phyloP scores from a whole-genome alignment of 176 grass and related monocot genomes.

The Neostapfia colusana region DNA sequence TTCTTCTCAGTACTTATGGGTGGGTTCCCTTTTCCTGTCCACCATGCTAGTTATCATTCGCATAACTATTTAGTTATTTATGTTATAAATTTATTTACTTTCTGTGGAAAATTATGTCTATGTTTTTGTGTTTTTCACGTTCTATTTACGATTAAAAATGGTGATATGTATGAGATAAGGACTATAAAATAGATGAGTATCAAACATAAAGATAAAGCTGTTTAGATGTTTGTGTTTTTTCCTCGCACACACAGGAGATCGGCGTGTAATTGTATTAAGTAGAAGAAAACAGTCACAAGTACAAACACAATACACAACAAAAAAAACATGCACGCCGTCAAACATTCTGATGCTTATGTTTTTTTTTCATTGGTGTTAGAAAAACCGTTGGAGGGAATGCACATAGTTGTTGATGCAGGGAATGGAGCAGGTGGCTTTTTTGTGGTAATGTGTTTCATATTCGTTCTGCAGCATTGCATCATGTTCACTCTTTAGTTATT shows the following conservation, averaged over 20 bases:
- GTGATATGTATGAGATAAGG: background rate
- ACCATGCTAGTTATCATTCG: background rate
- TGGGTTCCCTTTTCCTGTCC: background rate
- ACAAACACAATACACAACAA: background rate
- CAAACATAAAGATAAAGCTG: constrained; percentile 18
- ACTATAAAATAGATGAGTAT: constrained; percentile 13
- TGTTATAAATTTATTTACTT: background rate
- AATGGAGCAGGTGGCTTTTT: constrained; percentile 97
- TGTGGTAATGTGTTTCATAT: constrained; percentile 66
- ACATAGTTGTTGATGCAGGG: constrained; percentile 92
- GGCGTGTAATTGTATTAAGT: background rate
- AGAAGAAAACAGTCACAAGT: background rate
- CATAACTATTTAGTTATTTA: background rate
- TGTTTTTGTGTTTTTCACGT: background rate
- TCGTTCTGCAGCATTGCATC: background rate
- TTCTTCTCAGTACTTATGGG: background rate
- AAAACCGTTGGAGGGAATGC: constrained; percentile 84
- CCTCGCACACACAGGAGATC: too few species aligned
- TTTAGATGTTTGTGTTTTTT: constrained; percentile 13
- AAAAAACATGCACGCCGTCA: background rate
- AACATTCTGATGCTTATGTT: constrained; percentile 12
- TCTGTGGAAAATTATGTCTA: constrained; percentile 8
- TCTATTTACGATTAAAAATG: background rate
- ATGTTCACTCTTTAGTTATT: background rate
- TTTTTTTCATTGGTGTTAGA: constrained; percentile 51